phyloP scores from a whole-genome alignment of 192 early-diverging fungal genomes.

The Lobosporangium transversale region DNA sequence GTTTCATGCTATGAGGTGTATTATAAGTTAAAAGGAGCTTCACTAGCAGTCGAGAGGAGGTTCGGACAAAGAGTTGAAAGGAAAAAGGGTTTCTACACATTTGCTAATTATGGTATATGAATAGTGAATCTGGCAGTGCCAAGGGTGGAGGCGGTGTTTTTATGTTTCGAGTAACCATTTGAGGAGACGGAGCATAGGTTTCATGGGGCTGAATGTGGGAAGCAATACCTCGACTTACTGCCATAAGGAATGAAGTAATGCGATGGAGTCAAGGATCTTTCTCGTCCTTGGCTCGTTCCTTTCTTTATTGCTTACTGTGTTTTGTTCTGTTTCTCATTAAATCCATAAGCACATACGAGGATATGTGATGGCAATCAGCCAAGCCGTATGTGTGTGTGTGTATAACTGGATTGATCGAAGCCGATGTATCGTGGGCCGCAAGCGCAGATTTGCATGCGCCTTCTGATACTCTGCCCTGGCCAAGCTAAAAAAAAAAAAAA shows the following conservation, averaged over 20 bases:
- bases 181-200: neutral
- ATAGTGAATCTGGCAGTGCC: neutral
- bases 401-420: neutral
- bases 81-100: neutral
- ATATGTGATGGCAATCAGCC: constrained; percentile 1
- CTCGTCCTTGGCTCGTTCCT: neutral
- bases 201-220: no score
- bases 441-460: neutral
- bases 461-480: no score
- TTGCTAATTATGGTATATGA: neutral
- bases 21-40: no score
- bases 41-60: no score
- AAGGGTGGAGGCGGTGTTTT: neutral
- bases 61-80: neutral
- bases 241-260: neutral
- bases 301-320: neutral
- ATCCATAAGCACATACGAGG: neutral
- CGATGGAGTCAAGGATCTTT: neutral
- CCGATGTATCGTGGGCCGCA: neutral
- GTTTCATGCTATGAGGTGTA: no score
- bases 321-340: neutral
- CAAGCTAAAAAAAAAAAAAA: no score
- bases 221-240: neutral
- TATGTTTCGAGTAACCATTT: neutral
- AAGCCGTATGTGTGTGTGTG: neutral